Percentiles rank a stretch among this genome's conserved stretches.
Conservation (phyloP, 768 basidiomycete genomes). For the Mycena rebaudengoi region DNA sequence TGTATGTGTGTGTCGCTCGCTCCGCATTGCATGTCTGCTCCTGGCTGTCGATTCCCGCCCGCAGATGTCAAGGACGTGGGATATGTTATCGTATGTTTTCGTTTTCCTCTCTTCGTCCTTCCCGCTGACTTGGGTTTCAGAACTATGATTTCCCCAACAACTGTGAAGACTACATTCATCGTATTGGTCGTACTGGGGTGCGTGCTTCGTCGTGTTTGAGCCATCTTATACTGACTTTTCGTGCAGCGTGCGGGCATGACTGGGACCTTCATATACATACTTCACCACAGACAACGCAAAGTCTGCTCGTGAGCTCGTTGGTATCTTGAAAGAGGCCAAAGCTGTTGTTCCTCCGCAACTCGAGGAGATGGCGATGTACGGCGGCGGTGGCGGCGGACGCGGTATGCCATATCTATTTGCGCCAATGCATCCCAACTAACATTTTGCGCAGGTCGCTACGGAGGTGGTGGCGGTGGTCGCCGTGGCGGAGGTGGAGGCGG, state of each 20-base stretch:
- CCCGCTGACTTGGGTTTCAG: slow-evolving; percentile 47
- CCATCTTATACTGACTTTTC: slow-evolving; percentile 26
- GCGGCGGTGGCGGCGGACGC: slow-evolving; percentile 82
- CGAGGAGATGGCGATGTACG: slow-evolving; percentile 91
- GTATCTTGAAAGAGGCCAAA: slow-evolving; percentile 88
- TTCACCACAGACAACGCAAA: slow-evolving; percentile 97
- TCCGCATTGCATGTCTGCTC: slow-evolving; percentile 34
- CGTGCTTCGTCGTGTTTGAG: slow-evolving; percentile 27
- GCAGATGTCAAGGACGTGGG: slow-evolving; percentile 99
- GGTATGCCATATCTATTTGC: slow-evolving; percentile 49
- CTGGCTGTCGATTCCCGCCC: slow-evolving; percentile 20
- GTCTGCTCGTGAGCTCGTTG: slow-evolving; percentile 89
- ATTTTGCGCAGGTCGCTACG: slow-evolving; percentile 63
- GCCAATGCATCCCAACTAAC: slow-evolving; percentile 9
- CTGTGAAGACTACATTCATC: slow-evolving; percentile 98
- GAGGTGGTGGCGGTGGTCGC: slow-evolving; percentile 57
- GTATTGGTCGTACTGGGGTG: slow-evolving; percentile 97
- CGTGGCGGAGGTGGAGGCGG: slow-evolving; percentile 53
- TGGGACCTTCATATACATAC: slow-evolving; percentile 93
- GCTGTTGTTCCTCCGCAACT: slow-evolving; percentile 87
- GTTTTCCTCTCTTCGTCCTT: neutral
- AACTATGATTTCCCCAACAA: slow-evolving; percentile 99
- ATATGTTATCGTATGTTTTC: slow-evolving; percentile 86
- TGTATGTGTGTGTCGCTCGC: slow-evolving; percentile 42
- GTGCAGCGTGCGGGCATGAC: slow-evolving; percentile 87